Percentiles rank a stretch among this genome's conserved stretches.
These are phyloP conservation scores for Tieghemostelium lacteum DNA, from an alignment of 78 protist species.

Conservation along the genomic window DNA sequence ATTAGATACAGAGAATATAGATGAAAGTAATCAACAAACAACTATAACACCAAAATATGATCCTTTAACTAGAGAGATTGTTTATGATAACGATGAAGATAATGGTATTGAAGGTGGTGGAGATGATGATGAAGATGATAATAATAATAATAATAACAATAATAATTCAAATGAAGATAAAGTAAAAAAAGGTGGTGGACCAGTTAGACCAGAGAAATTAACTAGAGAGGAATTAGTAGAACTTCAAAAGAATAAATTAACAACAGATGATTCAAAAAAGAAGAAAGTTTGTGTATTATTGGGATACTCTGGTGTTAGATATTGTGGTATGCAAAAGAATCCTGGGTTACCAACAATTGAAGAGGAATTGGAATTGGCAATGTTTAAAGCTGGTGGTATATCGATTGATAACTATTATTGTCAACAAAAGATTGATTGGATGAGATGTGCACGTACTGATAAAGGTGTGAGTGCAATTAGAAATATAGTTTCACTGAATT, in stretches of 20 bases:
- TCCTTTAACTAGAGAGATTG: neutral
- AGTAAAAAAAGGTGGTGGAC: neutral
- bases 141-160: constrained; percentile 1
- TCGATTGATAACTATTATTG: constrained; percentile 51
- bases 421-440: constrained; percentile 79
- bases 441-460: constrained; percentile 83
- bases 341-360: constrained; percentile 74
- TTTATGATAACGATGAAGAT: constrained; percentile 11
- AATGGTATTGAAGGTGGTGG: constrained; percentile 30
- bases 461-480: constrained; percentile 85
- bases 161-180: neutral
- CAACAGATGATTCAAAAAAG: constrained; percentile 62
- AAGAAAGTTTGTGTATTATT: constrained; percentile 50
- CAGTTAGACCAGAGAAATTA: constrained; percentile 24
- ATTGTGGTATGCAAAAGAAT: constrained; percentile 81
- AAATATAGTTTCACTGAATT: constrained; percentile 61
- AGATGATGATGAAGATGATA: constrained; percentile 49
- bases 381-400: constrained; percentile 76
- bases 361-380: constrained; percentile 76
- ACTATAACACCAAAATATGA: neutral
- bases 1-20: neutral
- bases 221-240: constrained; percentile 30
- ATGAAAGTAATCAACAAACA: neutral
- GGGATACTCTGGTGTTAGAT: constrained; percentile 72
- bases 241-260: constrained; percentile 37